Evolutionary conservation across 768 basidiomycete species (phyloP).

Genomic region (Tylopilus vinaceipallidus): DNA sequence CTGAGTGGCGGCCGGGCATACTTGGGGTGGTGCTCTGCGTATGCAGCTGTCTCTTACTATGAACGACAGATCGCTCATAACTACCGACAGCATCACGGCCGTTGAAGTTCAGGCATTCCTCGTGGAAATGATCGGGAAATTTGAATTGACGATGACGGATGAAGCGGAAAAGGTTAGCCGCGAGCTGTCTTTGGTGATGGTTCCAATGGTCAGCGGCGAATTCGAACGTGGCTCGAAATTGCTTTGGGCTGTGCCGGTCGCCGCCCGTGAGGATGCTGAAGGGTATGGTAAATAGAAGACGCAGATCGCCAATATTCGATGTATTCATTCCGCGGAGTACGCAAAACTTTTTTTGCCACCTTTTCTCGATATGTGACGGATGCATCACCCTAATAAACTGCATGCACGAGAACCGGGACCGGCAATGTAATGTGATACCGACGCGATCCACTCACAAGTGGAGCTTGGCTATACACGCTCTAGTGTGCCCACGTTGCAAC

Average conservation of each 20-base stretch:
- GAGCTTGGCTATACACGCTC: background rate
- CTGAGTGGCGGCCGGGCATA: constrained; percentile 22
- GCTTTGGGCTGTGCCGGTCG: constrained; percentile 29
- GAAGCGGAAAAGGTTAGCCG: constrained; percentile 28
- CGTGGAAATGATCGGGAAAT: constrained; percentile 51
- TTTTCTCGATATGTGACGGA: background rate
- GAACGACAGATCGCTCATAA: background rate
- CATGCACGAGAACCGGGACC: background rate
- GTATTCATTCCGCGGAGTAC: too few relatives aligned
- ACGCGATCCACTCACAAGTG: background rate
- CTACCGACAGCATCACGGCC: constrained; percentile 33
- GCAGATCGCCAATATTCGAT: too few relatives aligned
- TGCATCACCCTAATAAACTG: background rate
- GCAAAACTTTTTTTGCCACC: background rate
- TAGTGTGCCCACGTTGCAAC: too few relatives aligned
- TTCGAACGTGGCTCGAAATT: constrained; percentile 30
- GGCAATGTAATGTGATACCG: background rate
- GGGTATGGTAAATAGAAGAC: background rate
- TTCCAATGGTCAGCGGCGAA: constrained; percentile 35
- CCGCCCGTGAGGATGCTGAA: background rate
- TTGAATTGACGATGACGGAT: constrained; percentile 46
- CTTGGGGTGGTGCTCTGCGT: constrained; percentile 36
- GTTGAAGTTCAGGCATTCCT: constrained; percentile 60
- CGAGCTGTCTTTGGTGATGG: constrained; percentile 32
- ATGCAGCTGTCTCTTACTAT: background rate